Conservation (phyloP, 2,329 filamentous ascomycete species). For the Hypoxylon sp. region DNA sequence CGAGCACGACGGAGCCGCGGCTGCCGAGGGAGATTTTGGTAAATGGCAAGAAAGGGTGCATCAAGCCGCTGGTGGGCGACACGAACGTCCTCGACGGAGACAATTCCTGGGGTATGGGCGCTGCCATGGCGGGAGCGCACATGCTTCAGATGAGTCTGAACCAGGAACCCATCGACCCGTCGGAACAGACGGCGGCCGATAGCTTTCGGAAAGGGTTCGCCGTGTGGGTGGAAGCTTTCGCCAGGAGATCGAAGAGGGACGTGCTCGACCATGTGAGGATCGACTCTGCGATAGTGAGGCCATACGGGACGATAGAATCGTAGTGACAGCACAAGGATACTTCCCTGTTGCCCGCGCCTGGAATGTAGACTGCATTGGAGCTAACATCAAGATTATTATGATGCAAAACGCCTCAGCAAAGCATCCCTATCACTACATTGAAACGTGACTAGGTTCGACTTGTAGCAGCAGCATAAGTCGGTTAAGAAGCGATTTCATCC, state of each 20-base stretch:
- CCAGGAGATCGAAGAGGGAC: conserved; percentile 31
- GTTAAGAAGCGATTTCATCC: neutral
- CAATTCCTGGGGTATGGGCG: conserved; percentile 29
- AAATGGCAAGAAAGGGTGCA: conserved; percentile 24
- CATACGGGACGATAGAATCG: conserved; percentile 21
- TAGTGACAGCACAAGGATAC: neutral
- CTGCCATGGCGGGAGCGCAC: conserved; percentile 35
- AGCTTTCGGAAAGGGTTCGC: conserved; percentile 32
- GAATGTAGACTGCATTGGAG: neutral
- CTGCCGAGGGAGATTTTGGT: conserved; percentile 33
- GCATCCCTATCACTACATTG: neutral
- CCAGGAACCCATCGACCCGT: conserved; percentile 35
- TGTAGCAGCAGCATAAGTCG: neutral
- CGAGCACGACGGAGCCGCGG: conserved; percentile 36
- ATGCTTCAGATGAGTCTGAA: conserved; percentile 38
- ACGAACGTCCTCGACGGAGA: conserved; percentile 32
- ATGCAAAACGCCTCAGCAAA: neutral
- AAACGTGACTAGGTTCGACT: neutral
- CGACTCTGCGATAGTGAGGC: conserved; percentile 20
- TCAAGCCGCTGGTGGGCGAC: conserved; percentile 36
- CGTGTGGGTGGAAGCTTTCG: conserved; percentile 29
- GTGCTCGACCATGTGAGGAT: conserved; percentile 37
- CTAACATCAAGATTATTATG: neutral
- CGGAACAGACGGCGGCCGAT: conserved; percentile 28
- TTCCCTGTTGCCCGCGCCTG: neutral